These are phyloP conservation scores for Tephrocybe sp. DNA, from an alignment of 768 basidiomycete genomes.

Conservation along the genomic window DNA sequence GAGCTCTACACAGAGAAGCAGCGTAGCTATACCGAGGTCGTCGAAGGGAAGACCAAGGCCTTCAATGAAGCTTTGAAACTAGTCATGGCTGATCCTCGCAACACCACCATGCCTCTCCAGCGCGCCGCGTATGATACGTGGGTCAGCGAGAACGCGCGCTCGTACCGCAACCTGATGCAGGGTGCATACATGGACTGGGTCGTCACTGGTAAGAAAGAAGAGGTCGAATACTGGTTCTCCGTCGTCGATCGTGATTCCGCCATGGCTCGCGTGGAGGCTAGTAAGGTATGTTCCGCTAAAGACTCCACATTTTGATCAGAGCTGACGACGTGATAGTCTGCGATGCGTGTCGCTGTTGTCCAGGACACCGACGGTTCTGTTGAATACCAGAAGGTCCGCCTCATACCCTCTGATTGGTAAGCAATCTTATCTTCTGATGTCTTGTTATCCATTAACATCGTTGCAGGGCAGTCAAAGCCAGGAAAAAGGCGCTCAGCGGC, in stretches of 20 bases:
- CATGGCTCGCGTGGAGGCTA: constrained; percentile 4
- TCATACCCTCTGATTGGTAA: constrained; percentile 6
- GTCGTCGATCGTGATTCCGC: constrained; percentile 8
- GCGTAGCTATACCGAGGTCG: background rate
- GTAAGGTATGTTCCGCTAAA: background rate
- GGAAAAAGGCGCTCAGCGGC: constrained; percentile 4
- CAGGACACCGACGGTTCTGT: constrained; percentile 7
- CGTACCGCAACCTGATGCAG: constrained; percentile 4
- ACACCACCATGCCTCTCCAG: background rate
- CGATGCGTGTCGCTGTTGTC: constrained; percentile 4
- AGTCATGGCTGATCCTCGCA: constrained; percentile 1
- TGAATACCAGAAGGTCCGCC: constrained; percentile 4
- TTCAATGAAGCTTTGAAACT: constrained; percentile 3
- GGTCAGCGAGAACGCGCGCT: constrained; percentile 11
- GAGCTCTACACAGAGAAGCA: constrained; percentile 7
- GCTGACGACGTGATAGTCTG: background rate
- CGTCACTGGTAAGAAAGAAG: constrained; percentile 9
- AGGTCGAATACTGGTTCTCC: constrained; percentile 11
- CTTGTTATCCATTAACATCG: background rate
- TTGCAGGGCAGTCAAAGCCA: constrained; percentile 5
- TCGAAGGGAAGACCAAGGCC: constrained; percentile 3
- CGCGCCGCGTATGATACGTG: constrained; percentile 2
- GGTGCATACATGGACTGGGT: constrained; percentile 13
- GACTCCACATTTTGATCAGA: background rate
- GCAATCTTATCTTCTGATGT: background rate